Percentiles rank a stretch among this genome's conserved stretches.
These are phyloP conservation scores for Dicorynia guianensis DNA, from an alignment of 306 rosid genomes.

Conservation along the genomic window DNA sequence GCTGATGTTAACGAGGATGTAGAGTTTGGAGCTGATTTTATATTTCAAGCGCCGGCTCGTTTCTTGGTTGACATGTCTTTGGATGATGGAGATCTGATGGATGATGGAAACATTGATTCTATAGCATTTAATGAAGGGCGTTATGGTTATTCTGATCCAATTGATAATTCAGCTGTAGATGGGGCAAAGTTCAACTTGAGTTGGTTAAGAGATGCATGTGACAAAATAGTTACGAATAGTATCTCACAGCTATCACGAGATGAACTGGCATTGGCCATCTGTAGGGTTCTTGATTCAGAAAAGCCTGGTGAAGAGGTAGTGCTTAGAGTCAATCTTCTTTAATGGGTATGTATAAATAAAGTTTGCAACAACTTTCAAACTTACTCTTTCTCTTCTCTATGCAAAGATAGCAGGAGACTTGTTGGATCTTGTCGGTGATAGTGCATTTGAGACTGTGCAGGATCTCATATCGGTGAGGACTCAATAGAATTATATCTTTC, in stretches of 20 bases:
- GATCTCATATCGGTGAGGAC: slow-evolving; percentile 76
- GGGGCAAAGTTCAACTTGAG: slow-evolving; percentile 56
- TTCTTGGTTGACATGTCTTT: slow-evolving; percentile 80
- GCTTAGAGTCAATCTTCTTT: slow-evolving; percentile 29
- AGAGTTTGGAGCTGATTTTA: slow-evolving; percentile 90
- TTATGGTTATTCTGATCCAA: slow-evolving; percentile 35
- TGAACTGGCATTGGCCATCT: slow-evolving; percentile 91
- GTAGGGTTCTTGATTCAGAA: slow-evolving; percentile 90
- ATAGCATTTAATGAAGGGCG: slow-evolving; percentile 55
- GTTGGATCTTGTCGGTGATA: slow-evolving; percentile 92
- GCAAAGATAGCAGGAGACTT: slow-evolving; percentile 89
- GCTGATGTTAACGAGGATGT: slow-evolving; percentile 44
- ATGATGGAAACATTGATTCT: slow-evolving; percentile 54
- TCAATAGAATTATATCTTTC: slow-evolving; percentile 15
- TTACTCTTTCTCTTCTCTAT: slow-evolving; percentile 31
- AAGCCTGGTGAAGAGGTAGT: slow-evolving; percentile 96
- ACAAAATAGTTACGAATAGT: slow-evolving; percentile 58
- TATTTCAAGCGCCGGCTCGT: slow-evolving; percentile 79
- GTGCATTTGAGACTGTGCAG: slow-evolving; percentile 91
- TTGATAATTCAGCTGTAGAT: slow-evolving; percentile 41
- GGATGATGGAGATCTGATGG: slow-evolving; percentile 69
- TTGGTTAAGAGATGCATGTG: slow-evolving; percentile 88
- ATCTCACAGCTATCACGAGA: slow-evolving; percentile 67
- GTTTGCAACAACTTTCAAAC: slow-evolving; percentile 35
- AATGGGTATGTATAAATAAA: slow-evolving; percentile 8